These are phyloP conservation scores for Senna siamea DNA, from an alignment of 306 rosid genomes.

Conservation along the genomic window DNA sequence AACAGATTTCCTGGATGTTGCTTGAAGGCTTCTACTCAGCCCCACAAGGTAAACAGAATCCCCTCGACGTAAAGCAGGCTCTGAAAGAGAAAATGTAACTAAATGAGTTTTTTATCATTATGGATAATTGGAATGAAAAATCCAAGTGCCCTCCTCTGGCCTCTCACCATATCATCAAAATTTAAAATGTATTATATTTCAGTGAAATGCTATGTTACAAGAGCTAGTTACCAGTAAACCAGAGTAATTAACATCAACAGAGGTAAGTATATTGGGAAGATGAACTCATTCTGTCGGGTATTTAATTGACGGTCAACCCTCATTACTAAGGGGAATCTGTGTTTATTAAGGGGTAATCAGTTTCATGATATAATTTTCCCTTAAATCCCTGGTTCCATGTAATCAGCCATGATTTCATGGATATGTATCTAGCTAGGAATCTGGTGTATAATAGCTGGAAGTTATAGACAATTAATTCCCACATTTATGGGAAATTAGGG, in stretches of 20 bases:
- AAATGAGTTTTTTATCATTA: constrained; percentile 4
- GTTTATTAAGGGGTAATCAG: no score
- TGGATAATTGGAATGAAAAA: constrained; percentile 8
- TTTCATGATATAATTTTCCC: no score
- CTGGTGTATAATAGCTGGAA: no score
- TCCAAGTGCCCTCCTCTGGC: constrained; percentile 35
- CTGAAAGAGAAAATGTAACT: constrained; percentile 52
- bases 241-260: constrained; percentile 28
- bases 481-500: no score
- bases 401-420: no score
- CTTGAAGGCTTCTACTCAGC: constrained; percentile 96
- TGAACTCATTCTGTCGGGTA: background rate
- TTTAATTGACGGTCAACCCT: no score
- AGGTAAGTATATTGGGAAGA: background rate
- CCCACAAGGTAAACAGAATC: constrained; percentile 96
- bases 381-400: no score
- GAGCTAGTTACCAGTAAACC: constrained; percentile 22
- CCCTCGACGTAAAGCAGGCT: constrained; percentile 82
- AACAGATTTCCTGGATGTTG: constrained; percentile 94
- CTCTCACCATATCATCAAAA: constrained; percentile 22
- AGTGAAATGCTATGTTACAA: constrained; percentile 20
- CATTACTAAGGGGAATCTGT: no score
- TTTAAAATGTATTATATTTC: constrained; percentile 2
- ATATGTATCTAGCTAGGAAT: no score
- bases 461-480: no score